Conservation (phyloP, 768 basidiomycete species). For the Leccinum barrowsii region DNA sequence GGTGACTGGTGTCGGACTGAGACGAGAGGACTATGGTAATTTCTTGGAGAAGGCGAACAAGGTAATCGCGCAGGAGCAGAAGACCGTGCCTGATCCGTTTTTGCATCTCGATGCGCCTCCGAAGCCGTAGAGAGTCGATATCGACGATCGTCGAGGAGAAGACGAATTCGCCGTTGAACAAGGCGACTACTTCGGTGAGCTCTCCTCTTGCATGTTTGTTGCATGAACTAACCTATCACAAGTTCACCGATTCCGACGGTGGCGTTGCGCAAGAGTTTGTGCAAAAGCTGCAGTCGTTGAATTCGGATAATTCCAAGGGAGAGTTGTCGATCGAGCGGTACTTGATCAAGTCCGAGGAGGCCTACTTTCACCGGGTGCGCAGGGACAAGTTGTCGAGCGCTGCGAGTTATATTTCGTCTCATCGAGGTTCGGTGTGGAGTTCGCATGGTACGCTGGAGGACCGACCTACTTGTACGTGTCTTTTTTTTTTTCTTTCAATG, state of each 20-base stretch:
- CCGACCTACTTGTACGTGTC: too few species aligned
- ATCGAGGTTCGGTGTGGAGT: too few species aligned
- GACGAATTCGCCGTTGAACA: constrained; percentile 85
- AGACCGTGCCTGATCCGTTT: constrained; percentile 82
- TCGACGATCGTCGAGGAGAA: constrained; percentile 91
- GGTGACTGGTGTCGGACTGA: constrained; percentile 16
- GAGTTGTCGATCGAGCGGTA: too few species aligned
- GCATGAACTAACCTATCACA: background rate
- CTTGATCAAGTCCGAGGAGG: too few species aligned
- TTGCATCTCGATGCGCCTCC: constrained; percentile 57
- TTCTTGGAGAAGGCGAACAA: constrained; percentile 86
- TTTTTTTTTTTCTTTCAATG: too few species aligned
- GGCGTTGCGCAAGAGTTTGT: constrained; percentile 89
- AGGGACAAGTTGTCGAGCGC: too few species aligned
- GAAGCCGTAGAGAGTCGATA: constrained; percentile 84
- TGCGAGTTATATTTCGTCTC: too few species aligned
- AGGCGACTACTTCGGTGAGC: constrained; percentile 82
- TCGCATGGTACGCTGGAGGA: too few species aligned
- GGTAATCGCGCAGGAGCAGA: constrained; percentile 77
- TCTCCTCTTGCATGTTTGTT: background rate
- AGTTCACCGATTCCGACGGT: constrained; percentile 94
- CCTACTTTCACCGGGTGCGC: too few species aligned
- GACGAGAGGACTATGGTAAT: constrained; percentile 54
- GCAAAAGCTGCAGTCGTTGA: constrained; percentile 73
- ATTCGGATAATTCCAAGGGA: constrained; percentile 72